These are phyloP conservation scores for Botrytis galanthina DNA, from an alignment of 2,329 filamentous ascomycete species.

Conservation along the genomic window DNA sequence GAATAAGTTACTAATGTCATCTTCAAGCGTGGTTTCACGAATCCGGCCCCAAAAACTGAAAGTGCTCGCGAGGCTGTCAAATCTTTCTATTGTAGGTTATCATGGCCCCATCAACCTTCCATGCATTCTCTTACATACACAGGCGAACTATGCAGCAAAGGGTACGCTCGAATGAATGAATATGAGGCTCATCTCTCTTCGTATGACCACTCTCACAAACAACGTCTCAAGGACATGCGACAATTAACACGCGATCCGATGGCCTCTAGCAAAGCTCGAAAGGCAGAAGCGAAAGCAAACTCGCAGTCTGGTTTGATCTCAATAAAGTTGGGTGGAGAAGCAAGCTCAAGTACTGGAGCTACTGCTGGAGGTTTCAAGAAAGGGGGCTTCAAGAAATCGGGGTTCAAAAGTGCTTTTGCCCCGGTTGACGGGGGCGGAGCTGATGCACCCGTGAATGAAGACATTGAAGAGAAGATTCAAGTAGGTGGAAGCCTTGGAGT, in stretches of 20 bases:
- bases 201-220: conserved; percentile 94
- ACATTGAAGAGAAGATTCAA: conserved; percentile 29
- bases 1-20: conserved; percentile 5
- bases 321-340: conserved; percentile 56
- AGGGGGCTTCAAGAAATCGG: conserved; percentile 75
- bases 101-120: background rate
- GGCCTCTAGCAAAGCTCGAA: conserved; percentile 62
- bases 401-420: conserved; percentile 75
- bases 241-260: conserved; percentile 72
- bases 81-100: conserved; percentile 67
- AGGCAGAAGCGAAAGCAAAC: conserved; percentile 68
- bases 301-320: conserved; percentile 58
- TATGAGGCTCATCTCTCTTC: conserved; percentile 92
- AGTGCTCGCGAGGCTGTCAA: conserved; percentile 73
- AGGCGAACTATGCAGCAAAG: conserved; percentile 83
- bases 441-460: conserved; percentile 43
- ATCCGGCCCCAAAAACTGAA: conserved; percentile 51
- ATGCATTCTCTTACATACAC: conserved; percentile 20
- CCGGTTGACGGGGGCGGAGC: conserved; percentile 47
- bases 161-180: conserved; percentile 92
- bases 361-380: conserved; percentile 57
- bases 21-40: conserved; percentile 47
- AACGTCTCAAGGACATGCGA: conserved; percentile 85
- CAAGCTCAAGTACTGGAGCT: conserved; percentile 32
- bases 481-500: background rate